Evolutionary conservation across 495 filamentous ascomycete species (phyloP).

Genomic region (Neurospora sp.): DNA sequence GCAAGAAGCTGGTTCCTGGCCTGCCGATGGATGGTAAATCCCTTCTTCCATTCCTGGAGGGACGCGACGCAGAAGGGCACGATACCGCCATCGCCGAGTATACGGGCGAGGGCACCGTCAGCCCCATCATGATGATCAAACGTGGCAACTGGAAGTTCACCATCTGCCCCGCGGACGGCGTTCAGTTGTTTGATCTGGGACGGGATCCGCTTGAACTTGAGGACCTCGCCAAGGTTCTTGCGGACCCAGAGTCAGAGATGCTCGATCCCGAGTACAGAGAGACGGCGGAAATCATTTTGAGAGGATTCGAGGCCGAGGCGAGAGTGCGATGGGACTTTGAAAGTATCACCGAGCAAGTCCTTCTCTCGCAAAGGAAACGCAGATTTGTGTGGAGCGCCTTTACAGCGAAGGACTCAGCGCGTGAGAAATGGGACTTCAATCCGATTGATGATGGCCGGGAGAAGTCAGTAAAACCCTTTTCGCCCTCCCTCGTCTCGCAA

Average conservation of each 20-base stretch:
- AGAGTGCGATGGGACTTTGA: conserved; percentile 63
- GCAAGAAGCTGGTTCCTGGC: conserved; percentile 46
- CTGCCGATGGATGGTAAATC: conserved; percentile 72
- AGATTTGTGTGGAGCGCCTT: conserved; percentile 66
- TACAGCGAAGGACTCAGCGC: conserved; percentile 20
- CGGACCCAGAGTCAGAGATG: conserved; percentile 9
- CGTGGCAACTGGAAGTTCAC: conserved; percentile 76
- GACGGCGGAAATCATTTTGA: conserved; percentile 38
- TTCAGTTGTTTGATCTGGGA: conserved; percentile 67
- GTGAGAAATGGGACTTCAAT: conserved; percentile 60
- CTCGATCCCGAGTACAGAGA: conserved; percentile 4
- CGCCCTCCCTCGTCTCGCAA: not conserved
- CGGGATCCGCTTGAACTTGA: conserved; percentile 62
- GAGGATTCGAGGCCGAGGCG: conserved; percentile 57
- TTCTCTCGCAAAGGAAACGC: conserved; percentile 61
- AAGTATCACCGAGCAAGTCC: conserved; percentile 55
- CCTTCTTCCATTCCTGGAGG: conserved; percentile 60
- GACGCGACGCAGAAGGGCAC: conserved; percentile 36
- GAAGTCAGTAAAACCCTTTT: conserved; percentile 42
- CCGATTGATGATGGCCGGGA: conserved; percentile 59
- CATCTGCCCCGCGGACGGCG: conserved; percentile 67
- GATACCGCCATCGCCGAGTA: conserved; percentile 84
- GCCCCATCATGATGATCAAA: conserved; percentile 84
- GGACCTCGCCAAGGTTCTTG: conserved; percentile 50
- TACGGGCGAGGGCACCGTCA: conserved; percentile 77